A percentile compares a stretch with the other conserved stretches of the same genome.
Evolutionary conservation across 495 filamentous ascomycete species (phyloP).

Genomic region (Neurospora sp.): DNA sequence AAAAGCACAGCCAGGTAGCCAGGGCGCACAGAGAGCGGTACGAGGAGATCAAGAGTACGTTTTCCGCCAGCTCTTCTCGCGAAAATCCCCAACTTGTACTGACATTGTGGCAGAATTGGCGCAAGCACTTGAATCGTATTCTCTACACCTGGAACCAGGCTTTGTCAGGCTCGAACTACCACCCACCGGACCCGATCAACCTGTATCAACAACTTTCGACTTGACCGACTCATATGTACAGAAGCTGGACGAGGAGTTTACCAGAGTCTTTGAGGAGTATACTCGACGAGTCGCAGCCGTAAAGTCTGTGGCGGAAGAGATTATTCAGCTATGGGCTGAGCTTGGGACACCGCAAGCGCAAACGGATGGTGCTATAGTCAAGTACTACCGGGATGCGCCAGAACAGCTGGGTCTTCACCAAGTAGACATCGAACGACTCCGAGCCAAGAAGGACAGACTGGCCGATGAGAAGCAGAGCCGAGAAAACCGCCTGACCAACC

Average conservation of each 20-base stretch:
- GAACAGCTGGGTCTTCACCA: constrained; percentile 89
- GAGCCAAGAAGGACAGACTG: constrained; percentile 66
- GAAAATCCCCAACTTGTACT: constrained; percentile 1
- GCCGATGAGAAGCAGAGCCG: constrained; percentile 86
- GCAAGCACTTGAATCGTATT: constrained; percentile 87
- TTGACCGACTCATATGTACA: constrained; percentile 82
- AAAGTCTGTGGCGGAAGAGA: constrained; percentile 64
- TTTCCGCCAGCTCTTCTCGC: not conserved
- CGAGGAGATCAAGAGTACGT: constrained; percentile 86
- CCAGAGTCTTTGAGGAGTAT: constrained; percentile 91
- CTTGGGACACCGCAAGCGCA: constrained; percentile 86
- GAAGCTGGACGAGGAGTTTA: constrained; percentile 80
- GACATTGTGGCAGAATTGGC: constrained; percentile 58
- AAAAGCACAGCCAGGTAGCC: constrained; percentile 70
- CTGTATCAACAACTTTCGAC: constrained; percentile 73
- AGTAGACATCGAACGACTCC: constrained; percentile 66
- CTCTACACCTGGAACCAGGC: constrained; percentile 79
- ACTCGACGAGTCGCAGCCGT: constrained; percentile 66
- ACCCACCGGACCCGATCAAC: constrained; percentile 62
- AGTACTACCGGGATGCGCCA: constrained; percentile 77
- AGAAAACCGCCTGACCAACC: constrained; percentile 70
- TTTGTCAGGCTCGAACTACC: constrained; percentile 76
- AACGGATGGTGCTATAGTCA: constrained; percentile 77
- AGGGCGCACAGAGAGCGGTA: constrained; percentile 80
- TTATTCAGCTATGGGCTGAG: constrained; percentile 91